Base-by-base conservation (phyloP, 1,284 basidiomycete genomes). In the Ustilago hordei region DNA sequence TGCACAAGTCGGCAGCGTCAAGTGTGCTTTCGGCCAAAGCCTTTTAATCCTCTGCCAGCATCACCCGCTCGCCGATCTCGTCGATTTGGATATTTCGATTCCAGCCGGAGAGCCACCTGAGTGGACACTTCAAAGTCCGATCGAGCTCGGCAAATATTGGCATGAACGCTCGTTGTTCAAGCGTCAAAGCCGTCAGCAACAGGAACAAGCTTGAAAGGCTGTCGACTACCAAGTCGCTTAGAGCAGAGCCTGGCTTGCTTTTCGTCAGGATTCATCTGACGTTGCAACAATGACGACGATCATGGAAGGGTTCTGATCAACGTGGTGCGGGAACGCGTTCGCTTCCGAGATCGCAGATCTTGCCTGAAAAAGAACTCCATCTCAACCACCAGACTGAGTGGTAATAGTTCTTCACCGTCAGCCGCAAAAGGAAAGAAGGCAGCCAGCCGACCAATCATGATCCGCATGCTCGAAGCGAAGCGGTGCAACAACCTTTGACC, bases 61-160 rank as follows among this genome's bases (percentile, higher is more conserved):
- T 54, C 52, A 8, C n/a, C 34, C 36, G 1, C 48, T 19, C 19
- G 19, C 19, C 48, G 48, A 32, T 8, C 48, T 15, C 12, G 48
- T 13, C 28, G 28, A 32, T 45, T 50, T 28, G 31, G 48, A 28
- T 7, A 31, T 9, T 17, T 39, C 38, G 4, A 4, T 11, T 39
- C 38, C 23, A 50, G 48, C 48, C 48, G 12, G 17, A 28, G n/a
- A 31, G 28, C 19, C 45, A 28, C 47, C 19, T 9, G 11, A 32
- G n/a, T 19, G 34, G 36, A 36, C 38, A 45, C 19, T 64, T 64
- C 56, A 58, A 53, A 47, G 23, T 64, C 63, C 63, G 56, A 64
- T 54, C 63, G 56, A 58, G 41, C 47, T 58, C 63, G 63, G 63
- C 56, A 54, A 41, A 31, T 32, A 41, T 35, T 54, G 17, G 23